Percentiles rank a stretch among this genome's conserved stretches.
phyloP scores from a whole-genome alignment of 805 yeast genomes.

The Sugiyamaella chiloensis region DNA sequence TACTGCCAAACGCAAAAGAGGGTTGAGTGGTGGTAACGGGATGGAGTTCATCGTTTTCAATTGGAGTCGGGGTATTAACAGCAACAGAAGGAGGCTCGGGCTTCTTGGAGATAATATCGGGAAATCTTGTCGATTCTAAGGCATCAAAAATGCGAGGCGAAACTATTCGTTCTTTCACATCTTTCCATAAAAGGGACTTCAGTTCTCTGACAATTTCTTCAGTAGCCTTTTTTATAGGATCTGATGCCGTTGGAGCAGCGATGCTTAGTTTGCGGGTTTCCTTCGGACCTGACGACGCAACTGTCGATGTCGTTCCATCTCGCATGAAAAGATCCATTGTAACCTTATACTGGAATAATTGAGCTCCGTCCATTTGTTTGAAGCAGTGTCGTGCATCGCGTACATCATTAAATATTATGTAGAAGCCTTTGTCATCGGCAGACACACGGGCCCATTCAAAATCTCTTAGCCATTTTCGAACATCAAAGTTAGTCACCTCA shows the following conservation, averaged over 20 bases:
- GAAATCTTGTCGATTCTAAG: constrained; percentile 45
- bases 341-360: constrained; percentile 46
- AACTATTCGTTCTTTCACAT: constrained; percentile 67
- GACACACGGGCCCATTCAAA: constrained; percentile 67
- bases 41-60: constrained; percentile 3
- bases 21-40: not conserved
- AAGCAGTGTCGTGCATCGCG: constrained; percentile 60
- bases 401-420: constrained; percentile 60
- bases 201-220: constrained; percentile 60
- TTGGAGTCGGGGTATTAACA: not conserved
- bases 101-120: constrained; percentile 5
- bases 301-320: constrained; percentile 29
- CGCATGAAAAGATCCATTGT: constrained; percentile 50
- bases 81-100: constrained; percentile 1
- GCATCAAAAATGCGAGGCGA: constrained; percentile 65
- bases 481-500: constrained; percentile 50
- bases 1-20: constrained; percentile 1
- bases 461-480: constrained; percentile 54
- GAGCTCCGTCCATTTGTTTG: constrained; percentile 56
- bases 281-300: not conserved
- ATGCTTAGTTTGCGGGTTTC: too few species aligned
- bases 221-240: constrained; percentile 56
- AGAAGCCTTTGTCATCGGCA: constrained; percentile 63
- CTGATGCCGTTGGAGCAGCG: not conserved
- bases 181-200: constrained; percentile 59